Evolutionary conservation across 2,329 filamentous ascomycete species (phyloP), one percentile per base, ranked within the genome.

Genomic region (Pseudopyricularia cyperi): DNA sequence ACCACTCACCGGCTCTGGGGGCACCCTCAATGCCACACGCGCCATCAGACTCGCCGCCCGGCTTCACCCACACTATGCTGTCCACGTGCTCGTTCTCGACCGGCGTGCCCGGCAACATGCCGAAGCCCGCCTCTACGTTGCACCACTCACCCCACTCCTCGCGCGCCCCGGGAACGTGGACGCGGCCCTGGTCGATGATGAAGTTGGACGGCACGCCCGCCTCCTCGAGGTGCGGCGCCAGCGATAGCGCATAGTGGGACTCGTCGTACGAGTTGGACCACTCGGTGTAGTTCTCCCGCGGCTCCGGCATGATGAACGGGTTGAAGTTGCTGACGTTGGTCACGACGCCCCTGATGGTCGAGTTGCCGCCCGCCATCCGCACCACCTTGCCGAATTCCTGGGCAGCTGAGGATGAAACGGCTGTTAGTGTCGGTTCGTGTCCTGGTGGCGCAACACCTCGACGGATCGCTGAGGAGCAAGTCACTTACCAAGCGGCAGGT

Each of bases 101-200:
- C 1, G 60, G 57, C 7, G 67, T 68, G 17, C 64, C 63, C 0
- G 69, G 68, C 12, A 54, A 53, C 8, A 60, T 60, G 9, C 70
- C 70, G 44, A 69, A 71, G 1, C 69, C 68, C 4, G 69, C 63
- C n/a, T 56, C 55, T 49, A 70, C 63, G 52, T 72, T 72, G 59
- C 70, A 72, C 70, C 70, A 72, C 51, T 70, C 67, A 7, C 69
- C 67, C 67, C 68, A 71, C 42, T 64, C 62, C 50, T 60, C 52
- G 5, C 69, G 62, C 8, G 62, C 63, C n/a, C 65, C 68, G 4
- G 65, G 64, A 1, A 62, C 53, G 1, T 64, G 65, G 3, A 68
- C 66, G 19, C 70, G 67, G 46, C 70, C 69, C 57, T 71, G 68
- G 56, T 72, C 70, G 57, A 72, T 62, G 59, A 73, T 71, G 64